phyloP scores from a whole-genome alignment of 768 basidiomycete species.

The Megacollybia marginata region DNA sequence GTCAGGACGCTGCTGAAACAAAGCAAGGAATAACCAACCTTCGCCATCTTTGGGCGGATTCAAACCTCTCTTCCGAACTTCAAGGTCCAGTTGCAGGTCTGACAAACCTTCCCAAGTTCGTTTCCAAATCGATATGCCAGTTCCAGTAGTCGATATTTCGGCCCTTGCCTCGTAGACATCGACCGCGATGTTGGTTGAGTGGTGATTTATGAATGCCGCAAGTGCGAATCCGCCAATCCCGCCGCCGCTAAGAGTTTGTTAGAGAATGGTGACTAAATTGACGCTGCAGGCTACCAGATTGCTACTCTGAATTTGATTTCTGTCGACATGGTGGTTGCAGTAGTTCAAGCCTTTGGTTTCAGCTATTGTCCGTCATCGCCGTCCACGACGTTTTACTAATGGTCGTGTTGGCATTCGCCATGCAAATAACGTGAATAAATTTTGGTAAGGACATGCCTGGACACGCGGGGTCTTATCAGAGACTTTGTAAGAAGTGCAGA shows the following conservation, averaged over 20 bases:
- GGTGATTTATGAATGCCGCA: conserved; percentile 27
- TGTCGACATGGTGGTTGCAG: no score
- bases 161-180: conserved; percentile 36
- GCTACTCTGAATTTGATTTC: background rate
- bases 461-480: no score
- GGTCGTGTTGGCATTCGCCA: no score
- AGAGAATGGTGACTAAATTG: background rate
- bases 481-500: no score
- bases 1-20: background rate
- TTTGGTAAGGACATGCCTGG: background rate
- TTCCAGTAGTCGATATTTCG: conserved; percentile 30
- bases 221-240: conserved; percentile 32
- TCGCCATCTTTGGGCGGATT: conserved; percentile 18
- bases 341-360: no score
- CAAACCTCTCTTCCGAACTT: conserved; percentile 14
- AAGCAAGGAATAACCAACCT: conserved; percentile 4
- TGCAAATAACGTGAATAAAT: no score
- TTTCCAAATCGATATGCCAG: conserved; percentile 34
- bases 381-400: no score
- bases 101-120: conserved; percentile 31
- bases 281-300: background rate
- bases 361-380: no score
- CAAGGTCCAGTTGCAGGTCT: conserved; percentile 27
- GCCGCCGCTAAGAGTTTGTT: conserved; percentile 8
- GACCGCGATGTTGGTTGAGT: conserved; percentile 17